Conservation (phyloP, 345 rosid genomes). For the Citrus reticulata region DNA sequence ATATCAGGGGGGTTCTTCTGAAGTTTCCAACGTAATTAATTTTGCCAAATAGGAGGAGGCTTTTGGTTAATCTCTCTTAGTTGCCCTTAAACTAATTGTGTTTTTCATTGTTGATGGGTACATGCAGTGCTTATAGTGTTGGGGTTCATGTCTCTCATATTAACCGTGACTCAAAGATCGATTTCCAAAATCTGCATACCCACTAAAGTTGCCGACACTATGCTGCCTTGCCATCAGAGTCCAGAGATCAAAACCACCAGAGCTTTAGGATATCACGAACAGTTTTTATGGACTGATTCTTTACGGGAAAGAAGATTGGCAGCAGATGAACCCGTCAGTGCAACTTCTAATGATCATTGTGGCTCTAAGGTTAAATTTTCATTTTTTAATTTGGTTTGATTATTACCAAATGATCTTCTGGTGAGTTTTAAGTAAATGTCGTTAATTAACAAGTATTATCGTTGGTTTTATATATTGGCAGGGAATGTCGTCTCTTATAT, state of each 20-base stretch:
- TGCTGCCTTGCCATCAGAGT: constrained; percentile 54
- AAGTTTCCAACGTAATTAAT: no score
- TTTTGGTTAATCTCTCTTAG: background rate
- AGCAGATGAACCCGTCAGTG: background rate
- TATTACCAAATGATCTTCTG: background rate
- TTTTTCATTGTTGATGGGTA: background rate
- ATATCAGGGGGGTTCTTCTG: no score
- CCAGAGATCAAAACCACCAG: constrained; percentile 9
- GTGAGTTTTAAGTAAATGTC: background rate
- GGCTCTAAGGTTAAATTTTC: constrained; percentile 36
- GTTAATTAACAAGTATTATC: background rate
- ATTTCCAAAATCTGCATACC: constrained; percentile 66
- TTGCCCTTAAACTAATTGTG: background rate
- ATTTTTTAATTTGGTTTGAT: background rate
- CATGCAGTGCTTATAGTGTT: constrained; percentile 60
- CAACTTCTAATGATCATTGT: constrained; percentile 26
- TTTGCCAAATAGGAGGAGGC: background rate
- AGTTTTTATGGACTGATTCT: background rate
- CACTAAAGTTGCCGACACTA: constrained; percentile 32
- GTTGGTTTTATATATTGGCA: constrained; percentile 8
- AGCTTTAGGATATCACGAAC: constrained; percentile 1
- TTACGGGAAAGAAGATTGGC: constrained; percentile 30
- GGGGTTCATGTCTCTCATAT: constrained; percentile 72
- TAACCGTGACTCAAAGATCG: constrained; percentile 44
- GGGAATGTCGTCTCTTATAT: constrained; percentile 55